phyloP scores from a whole-genome alignment of 495 filamentous ascomycete species.

The Tetracladium marchalianum region DNA sequence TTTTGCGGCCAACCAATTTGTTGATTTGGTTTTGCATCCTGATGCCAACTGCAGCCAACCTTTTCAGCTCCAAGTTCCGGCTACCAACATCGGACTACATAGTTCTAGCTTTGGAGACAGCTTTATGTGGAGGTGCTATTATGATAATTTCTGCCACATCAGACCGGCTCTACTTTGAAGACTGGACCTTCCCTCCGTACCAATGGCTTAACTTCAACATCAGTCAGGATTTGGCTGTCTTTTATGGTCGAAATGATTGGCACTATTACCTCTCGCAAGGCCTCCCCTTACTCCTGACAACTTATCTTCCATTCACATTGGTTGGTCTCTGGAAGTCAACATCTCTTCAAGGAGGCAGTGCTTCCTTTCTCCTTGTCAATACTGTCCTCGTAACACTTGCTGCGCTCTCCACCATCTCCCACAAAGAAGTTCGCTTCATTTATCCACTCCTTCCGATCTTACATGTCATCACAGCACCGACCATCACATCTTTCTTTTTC shows the following conservation, averaged over 20 bases:
- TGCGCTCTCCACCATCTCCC: conserved; percentile 68
- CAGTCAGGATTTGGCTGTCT: conserved; percentile 70
- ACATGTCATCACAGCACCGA: conserved; percentile 66
- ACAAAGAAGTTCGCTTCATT: conserved; percentile 97
- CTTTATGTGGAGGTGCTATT: conserved; percentile 55
- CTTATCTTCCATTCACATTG: conserved; percentile 65
- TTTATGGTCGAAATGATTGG: conserved; percentile 86
- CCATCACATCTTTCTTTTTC: conserved; percentile 55
- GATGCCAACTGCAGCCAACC: conserved; percentile 31
- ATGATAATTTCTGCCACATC: conserved; percentile 53
- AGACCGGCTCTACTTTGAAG: conserved; percentile 74
- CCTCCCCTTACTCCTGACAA: conserved; percentile 77
- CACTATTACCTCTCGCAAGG: conserved; percentile 93
- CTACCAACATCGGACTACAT: conserved; percentile 27
- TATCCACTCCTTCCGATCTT: conserved; percentile 84
- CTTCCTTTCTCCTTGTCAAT: conserved; percentile 47
- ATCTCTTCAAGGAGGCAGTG: conserved; percentile 21
- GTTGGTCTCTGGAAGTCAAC: conserved; percentile 49
- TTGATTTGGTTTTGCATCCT: conserved; percentile 67
- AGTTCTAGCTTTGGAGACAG: conserved; percentile 48
- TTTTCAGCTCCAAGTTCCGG: conserved; percentile 10
- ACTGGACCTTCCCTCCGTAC: conserved; percentile 85
- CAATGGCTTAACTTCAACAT: conserved; percentile 91
- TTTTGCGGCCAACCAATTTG: conserved; percentile 83
- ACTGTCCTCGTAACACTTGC: conserved; percentile 49